Base-by-base conservation (phyloP, 2,329 filamentous ascomycete species). In the Xylariaceae sp. region DNA sequence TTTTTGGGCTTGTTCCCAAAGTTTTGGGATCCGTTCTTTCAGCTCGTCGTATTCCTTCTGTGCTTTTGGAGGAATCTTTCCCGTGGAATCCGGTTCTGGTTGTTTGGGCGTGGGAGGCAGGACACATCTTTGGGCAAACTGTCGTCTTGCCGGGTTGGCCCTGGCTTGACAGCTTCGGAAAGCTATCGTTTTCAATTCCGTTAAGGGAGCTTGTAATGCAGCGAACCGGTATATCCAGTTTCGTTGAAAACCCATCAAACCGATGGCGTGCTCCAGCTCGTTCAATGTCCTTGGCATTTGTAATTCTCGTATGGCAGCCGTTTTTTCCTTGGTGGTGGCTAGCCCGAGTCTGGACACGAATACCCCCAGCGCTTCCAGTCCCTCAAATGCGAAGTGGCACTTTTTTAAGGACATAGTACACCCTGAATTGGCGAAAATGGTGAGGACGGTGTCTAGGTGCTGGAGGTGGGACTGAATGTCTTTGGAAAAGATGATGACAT, bases 401-500 rank as follows among this genome's bases (percentile, higher is more conserved):
- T 48, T 48, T 12, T 26, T 36, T n/a, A 48, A 12, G 2, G 46
- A 48, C 46, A 48, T 48, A 3, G 46, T 36, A 39, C 30, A 32
- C 8, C 46, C 46, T 1, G 32, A 48, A 2, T 21, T 15, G 2
- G 30, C 29, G 6, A 48, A 16, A 2, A 21, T 12, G 30, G n/a
- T 22, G 1, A 48, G 34, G n/a, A 39, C n/a, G 3, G 21, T 5
- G 9, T 48, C 46, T 1, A 48, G 32, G 10, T 48, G 21, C 1
- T 1, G 3, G 8, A 48, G 5, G 16, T 48, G 46, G 13, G 16
- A 18, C 1, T 48, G 5, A n/a, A 48, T 37, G n/a, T 18, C 13
- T 3, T 39, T 37, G 1, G 29, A 36, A 8, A 19, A 48, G 1
- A 48, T 37, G 2, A 48, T 19, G 8, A 48, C 21, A n/a, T 48